Evolutionary conservation across 192 early-diverging fungal species (phyloP).

Genomic region (Gryganskiella cystojenkinii): DNA sequence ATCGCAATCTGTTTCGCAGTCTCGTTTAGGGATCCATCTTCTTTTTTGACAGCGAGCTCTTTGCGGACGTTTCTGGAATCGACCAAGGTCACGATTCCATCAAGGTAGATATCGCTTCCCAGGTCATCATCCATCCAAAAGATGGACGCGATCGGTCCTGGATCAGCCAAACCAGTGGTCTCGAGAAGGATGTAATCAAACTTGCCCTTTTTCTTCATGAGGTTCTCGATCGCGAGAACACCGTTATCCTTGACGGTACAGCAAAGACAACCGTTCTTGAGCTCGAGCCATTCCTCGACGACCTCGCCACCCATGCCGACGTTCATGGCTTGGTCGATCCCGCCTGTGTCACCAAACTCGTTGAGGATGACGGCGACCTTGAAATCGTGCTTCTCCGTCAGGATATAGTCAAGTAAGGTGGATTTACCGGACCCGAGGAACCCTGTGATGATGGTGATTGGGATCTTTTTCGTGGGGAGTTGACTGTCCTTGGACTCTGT

Average conservation of each 20-base stretch:
- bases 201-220: conserved; percentile 91
- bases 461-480: conserved; percentile 41
- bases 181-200: conserved; percentile 98
- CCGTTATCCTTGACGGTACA: conserved; percentile 98
- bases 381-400: conserved; percentile 89
- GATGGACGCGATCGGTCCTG: conserved; percentile 90
- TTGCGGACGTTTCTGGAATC: conserved; percentile 76
- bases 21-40: conserved; percentile 78
- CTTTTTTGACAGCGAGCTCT: conserved; percentile 60
- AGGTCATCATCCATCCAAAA: conserved; percentile 98
- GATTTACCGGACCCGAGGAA: conserved; percentile 93
- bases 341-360: conserved; percentile 96
- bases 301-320: conserved; percentile 83
- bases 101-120: conserved; percentile 88
- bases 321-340: conserved; percentile 93
- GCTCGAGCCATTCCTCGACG: conserved; percentile 97
- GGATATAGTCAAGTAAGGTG: conserved; percentile 88
- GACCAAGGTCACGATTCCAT: conserved; percentile 91
- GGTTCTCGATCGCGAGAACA: conserved; percentile 91
- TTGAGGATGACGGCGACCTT: conserved; percentile 98
- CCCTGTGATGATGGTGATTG: conserved; percentile 62
- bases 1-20: conserved; percentile 85
- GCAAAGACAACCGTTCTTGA: conserved; percentile 97
- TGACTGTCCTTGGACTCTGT: background rate
- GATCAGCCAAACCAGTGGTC: conserved; percentile 88